phyloP scores from a whole-genome alignment of 805 yeast species.

The Wickerhamiella spandovensis region DNA sequence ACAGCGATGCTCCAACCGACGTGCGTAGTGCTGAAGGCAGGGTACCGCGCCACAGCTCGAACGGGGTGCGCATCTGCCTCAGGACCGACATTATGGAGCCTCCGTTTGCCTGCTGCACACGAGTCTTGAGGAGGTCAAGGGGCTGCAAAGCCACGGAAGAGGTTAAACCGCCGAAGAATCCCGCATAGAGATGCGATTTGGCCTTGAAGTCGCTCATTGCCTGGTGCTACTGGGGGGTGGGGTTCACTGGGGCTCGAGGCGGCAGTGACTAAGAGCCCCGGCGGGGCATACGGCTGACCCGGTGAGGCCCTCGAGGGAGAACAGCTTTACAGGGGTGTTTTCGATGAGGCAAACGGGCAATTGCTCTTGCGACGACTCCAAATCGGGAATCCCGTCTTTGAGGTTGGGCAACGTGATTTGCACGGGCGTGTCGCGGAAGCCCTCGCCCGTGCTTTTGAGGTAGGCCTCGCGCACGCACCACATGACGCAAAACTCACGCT shows the following conservation, averaged over 20 bases:
- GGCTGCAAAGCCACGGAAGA: conserved; percentile 79
- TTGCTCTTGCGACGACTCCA: neutral
- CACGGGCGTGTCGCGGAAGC: conserved; percentile 8
- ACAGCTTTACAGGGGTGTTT: neutral
- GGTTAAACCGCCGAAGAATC: conserved; percentile 72
- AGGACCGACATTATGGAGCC: conserved; percentile 16
- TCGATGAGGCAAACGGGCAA: neutral
- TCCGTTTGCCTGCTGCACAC: conserved; percentile 52
- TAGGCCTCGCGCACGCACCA: conserved; percentile 21
- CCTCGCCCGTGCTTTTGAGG: conserved; percentile 14
- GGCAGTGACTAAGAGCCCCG: neutral
- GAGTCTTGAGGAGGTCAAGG: conserved; percentile 72
- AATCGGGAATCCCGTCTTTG: neutral
- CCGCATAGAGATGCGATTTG: conserved; percentile 51
- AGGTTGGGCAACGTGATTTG: neutral
- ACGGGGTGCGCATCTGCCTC: conserved; percentile 12
- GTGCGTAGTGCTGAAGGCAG: conserved; percentile 82
- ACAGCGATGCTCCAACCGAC: conserved; percentile 79
- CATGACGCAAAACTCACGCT: conserved; percentile 5
- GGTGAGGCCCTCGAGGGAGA: neutral
- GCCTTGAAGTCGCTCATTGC: conserved; percentile 8
- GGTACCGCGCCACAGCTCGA: conserved; percentile 84
- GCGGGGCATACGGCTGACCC: neutral
- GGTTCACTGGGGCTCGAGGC: neutral
- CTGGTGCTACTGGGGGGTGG: neutral